Evolutionary conservation across 805 yeast species (phyloP).

Genomic region (Teunomyces barrocoloradensis): DNA sequence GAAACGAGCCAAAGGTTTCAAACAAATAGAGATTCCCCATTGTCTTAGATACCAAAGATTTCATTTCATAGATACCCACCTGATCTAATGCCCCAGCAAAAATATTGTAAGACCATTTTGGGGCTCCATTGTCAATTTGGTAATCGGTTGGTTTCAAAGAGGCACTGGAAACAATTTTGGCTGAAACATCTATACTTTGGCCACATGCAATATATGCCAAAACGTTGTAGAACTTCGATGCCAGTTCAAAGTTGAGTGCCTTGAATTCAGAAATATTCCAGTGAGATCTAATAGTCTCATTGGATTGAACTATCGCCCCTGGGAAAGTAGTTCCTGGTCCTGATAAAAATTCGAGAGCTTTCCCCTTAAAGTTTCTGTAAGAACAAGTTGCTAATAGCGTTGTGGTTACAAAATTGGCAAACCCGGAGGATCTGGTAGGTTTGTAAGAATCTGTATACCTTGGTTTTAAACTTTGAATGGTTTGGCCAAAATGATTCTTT

Average conservation of each 20-base stretch:
- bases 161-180: constrained; percentile 10
- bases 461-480: constrained; percentile 18
- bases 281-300: constrained; percentile 32
- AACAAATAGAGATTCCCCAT: constrained; percentile 30
- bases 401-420: constrained; percentile 28
- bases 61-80: constrained; percentile 44
- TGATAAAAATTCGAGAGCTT: constrained; percentile 27
- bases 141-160: constrained; percentile 24
- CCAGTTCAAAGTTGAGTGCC: constrained; percentile 21
- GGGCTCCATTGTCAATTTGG: constrained; percentile 11
- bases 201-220: constrained; percentile 32
- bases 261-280: constrained; percentile 28
- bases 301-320: constrained; percentile 27
- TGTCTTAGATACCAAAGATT: constrained; percentile 26
- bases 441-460: constrained; percentile 24
- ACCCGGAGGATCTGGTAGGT: constrained; percentile 35
- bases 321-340: constrained; percentile 42
- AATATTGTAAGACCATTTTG: constrained; percentile 30
- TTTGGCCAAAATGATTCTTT: constrained; percentile 7
- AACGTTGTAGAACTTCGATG: constrained; percentile 29
- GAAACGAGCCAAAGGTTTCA: constrained; percentile 27
- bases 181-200: constrained; percentile 17
- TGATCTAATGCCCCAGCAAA: constrained; percentile 41
- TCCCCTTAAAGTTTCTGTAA: constrained; percentile 22
- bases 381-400: constrained; percentile 18